Conservation (phyloP, 169 alveolate species). For the Eimeria praecox region DNA sequence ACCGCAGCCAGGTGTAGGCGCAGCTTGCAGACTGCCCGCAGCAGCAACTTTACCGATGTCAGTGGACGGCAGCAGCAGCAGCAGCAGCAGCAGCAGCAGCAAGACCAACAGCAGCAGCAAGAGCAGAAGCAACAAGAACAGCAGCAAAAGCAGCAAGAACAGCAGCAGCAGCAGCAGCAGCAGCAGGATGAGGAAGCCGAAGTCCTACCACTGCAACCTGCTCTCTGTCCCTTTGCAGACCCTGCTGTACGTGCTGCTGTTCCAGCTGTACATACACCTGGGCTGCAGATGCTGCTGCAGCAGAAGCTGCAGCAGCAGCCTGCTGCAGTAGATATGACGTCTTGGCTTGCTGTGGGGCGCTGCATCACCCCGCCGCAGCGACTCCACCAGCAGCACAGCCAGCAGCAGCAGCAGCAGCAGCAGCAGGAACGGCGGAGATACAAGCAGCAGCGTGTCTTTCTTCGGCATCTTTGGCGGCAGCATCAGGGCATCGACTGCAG, state of each 20-base stretch:
- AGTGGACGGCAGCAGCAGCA: conserved; percentile 29
- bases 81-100: conserved; percentile 64
- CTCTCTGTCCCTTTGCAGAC: conserved; percentile 66
- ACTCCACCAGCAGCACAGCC: not conserved
- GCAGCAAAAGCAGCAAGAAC: not conserved
- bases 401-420: conserved; percentile 69
- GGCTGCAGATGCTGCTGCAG: conserved; percentile 18
- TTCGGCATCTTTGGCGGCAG: conserved; percentile 3
- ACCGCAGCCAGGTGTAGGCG: not conserved
- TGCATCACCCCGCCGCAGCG: conserved; percentile 24
- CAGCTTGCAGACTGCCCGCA: not conserved
- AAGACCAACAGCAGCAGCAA: not conserved
- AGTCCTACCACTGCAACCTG: not conserved
- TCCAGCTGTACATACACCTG: conserved; percentile 20
- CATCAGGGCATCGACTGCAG: conserved; percentile 13
- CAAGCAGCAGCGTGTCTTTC: not conserved
- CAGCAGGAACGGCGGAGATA: conserved; percentile 27
- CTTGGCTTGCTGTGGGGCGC: conserved; percentile 69
- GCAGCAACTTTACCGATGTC: not conserved
- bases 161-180: conserved; percentile 18
- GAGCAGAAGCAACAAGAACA: conserved; percentile 12
- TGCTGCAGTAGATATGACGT: conserved; percentile 39
- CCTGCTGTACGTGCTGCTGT: conserved; percentile 55
- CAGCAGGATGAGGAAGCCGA: conserved; percentile 30
- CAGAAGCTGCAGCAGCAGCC: conserved; percentile 53